Conservation (phyloP, 2,329 filamentous ascomycete genomes). For the Paracoccidioides brasiliensis region DNA sequence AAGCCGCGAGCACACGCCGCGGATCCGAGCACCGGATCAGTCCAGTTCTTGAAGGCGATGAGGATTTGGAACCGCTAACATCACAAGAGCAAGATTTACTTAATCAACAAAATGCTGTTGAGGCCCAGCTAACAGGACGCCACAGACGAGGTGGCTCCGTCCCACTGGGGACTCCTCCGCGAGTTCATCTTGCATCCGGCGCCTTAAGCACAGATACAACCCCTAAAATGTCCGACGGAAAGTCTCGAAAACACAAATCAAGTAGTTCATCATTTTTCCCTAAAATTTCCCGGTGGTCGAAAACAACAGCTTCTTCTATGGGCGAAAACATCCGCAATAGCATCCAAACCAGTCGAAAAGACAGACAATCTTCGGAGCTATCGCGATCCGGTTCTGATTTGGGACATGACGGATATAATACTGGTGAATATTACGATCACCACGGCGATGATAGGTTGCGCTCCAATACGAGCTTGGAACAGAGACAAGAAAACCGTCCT, state of each 20-base stretch:
- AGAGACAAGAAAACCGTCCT: conserved; percentile 34
- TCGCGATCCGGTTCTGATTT: conserved; percentile 71
- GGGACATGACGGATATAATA: conserved; percentile 46
- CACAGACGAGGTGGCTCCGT: conserved; percentile 31
- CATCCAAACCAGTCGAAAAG: conserved; percentile 38
- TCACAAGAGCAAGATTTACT: conserved; percentile 36
- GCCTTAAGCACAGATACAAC: conserved; percentile 66
- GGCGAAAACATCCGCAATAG: conserved; percentile 64
- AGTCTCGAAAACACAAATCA: conserved; percentile 79
- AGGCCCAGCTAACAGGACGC: conserved; percentile 38
- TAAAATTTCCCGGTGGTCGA: conserved; percentile 94
- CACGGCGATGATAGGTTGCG: conserved; percentile 34
- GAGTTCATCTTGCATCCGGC: conserved; percentile 27
- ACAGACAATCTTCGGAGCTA: conserved; percentile 48
- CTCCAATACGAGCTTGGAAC: conserved; percentile 31
- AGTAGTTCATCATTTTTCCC: conserved; percentile 70
- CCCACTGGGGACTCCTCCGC: conserved; percentile 34
- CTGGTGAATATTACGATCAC: conserved; percentile 33
- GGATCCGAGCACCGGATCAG: conserved; percentile 69
- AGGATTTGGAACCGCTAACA: conserved; percentile 45
- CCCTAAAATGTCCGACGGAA: conserved; percentile 50
- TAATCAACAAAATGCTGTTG: conserved; percentile 45
- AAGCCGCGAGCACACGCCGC: conserved; percentile 35
- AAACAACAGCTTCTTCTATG: conserved; percentile 82
- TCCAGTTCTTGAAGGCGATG: conserved; percentile 74